phyloP scores from a whole-genome alignment of 306 rosid genomes.

The Dryas octopetala region DNA sequence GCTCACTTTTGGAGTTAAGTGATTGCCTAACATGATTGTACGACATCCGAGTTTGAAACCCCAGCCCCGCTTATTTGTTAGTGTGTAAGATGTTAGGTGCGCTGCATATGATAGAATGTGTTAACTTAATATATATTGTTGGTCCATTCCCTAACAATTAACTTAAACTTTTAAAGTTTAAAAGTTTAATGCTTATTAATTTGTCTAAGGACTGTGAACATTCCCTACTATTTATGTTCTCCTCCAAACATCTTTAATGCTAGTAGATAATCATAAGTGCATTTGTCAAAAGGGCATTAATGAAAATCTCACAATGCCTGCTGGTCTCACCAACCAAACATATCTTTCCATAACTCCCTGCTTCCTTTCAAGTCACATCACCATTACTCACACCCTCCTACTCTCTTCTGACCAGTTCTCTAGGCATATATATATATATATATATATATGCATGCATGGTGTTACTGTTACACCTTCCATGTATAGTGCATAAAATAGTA shows the following conservation, averaged over 20 bases:
- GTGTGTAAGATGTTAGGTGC: background rate
- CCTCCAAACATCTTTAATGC: no score
- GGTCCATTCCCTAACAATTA: background rate
- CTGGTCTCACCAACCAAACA: slow-evolving; percentile 28
- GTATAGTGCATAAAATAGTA: background rate
- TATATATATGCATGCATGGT: background rate
- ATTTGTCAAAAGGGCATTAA: background rate
- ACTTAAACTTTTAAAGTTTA: background rate
- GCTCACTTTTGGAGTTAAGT: background rate
- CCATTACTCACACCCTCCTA: slow-evolving; percentile 4
- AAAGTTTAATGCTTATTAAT: background rate
- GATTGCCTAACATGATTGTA: background rate
- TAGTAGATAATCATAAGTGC: background rate
- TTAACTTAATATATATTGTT: no score
- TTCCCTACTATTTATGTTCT: background rate
- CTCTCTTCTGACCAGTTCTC: slow-evolving; percentile 5
- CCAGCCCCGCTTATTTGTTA: background rate
- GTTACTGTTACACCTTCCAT: background rate
- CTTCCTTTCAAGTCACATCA: slow-evolving; percentile 4
- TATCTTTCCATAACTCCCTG: slow-evolving; percentile 9
- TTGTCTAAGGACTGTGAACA: background rate
- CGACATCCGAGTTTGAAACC: background rate
- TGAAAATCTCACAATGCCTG: slow-evolving; percentile 5
- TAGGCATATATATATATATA: background rate
- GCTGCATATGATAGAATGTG: background rate